Conservation (phyloP, 2,329 filamentous ascomycete genomes). For the Lachnum nothofagi region DNA sequence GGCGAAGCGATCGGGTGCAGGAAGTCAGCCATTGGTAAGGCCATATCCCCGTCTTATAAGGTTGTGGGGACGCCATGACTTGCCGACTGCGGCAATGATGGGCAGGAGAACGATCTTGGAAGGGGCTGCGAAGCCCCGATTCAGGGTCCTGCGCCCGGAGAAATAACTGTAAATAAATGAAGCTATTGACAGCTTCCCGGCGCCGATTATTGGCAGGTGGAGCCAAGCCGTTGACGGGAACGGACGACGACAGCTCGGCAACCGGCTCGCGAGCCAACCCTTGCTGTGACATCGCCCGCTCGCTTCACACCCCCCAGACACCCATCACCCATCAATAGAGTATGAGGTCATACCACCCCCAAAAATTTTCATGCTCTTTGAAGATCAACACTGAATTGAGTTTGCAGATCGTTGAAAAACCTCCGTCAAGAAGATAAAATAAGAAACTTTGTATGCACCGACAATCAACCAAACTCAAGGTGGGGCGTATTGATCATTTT, state of each 20-base stretch:
- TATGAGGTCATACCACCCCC: slow-evolving; percentile 14
- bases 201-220: background rate
- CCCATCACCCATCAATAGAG: slow-evolving; percentile 6
- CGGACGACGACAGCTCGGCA: background rate
- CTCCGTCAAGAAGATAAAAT: background rate
- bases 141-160: background rate
- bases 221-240: background rate
- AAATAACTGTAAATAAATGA: background rate
- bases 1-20: background rate
- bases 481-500: background rate
- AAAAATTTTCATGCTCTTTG: slow-evolving; percentile 1
- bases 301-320: background rate
- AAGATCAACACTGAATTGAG: slow-evolving; percentile 10
- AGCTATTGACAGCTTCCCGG: background rate
- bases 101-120: background rate
- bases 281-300: slow-evolving; percentile 1
- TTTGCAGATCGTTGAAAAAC: slow-evolving; percentile 7
- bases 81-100: background rate
- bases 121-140: background rate
- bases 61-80: background rate
- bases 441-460: slow-evolving; percentile 1
- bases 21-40: background rate
- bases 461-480: background rate
- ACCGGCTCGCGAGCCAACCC: background rate
- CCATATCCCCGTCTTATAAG: background rate